Evolutionary conservation across 495 filamentous ascomycete genomes (phyloP), one percentile per base, ranked within the genome.

Genomic region (Bathelium albidoporum): DNA sequence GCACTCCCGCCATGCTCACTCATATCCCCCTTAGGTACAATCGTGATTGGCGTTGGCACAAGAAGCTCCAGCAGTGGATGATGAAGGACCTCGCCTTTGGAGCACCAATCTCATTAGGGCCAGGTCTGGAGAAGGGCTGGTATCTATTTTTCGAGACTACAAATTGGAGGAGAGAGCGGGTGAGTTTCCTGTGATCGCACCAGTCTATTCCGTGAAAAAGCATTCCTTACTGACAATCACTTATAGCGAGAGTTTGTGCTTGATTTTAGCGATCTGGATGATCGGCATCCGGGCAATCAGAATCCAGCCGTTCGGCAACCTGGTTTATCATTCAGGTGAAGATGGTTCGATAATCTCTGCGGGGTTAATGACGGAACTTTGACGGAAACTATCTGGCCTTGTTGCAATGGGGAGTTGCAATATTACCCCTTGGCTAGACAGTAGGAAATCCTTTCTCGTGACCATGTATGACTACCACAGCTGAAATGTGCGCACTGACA

Each of bases 11-110:
- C 14, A 43, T 18, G 34, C 12, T 52, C 26, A 32, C 36, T 58
- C 7, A 63, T 58, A 7, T 22, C 44, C 14, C 34, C 22, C 18
- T 26, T 26, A 36, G 29, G 22, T 32, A 58, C 31, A 55, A 62
- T 31, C 89, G 92, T 59, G 91, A 92, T 72, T 97, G 92, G 92
- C 80, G 91, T 65, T 97, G 90, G 79, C 91, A 97, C 73, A 96
- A 91, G 77, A 84, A 89, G 61, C 79, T 91, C 60, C 85, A 88
- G 65, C 83, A 92, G 66, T 97, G 92, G 92, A 78, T 97, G 70
- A 95, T 90, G 39, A 93, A 94, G 73, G 70, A 72, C 32, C 58
- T 64, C 11, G 58, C 62, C 5, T 55, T 41, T 32, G 60, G 60
- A 59, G 45, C 32, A 1, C 65, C 70, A 1, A 78, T 84, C 58